phyloP scores from a whole-genome alignment of 305 asterid species.

The Salvia sclarea region DNA sequence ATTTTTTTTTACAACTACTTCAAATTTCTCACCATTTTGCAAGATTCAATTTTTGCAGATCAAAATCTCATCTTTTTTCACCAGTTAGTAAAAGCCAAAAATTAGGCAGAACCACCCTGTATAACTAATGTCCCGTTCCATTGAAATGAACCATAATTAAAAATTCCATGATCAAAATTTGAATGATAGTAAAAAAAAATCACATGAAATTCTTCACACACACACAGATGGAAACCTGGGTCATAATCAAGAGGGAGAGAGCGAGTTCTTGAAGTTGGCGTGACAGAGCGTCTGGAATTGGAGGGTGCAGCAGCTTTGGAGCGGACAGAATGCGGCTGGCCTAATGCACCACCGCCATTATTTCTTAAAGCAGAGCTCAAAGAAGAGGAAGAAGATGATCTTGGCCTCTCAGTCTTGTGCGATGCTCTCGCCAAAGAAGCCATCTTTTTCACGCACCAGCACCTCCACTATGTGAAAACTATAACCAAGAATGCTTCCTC shows the following conservation, averaged over 20 bases:
- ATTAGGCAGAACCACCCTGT: background rate
- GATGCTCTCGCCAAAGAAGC: slow-evolving; percentile 42
- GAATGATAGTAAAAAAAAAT: slow-evolving; percentile 13
- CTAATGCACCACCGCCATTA: slow-evolving; percentile 38
- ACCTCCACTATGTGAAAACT: slow-evolving; percentile 19
- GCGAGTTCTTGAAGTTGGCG: slow-evolving; percentile 75
- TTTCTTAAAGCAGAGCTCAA: slow-evolving; percentile 31
- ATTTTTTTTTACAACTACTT: background rate
- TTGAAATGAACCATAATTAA: slow-evolving; percentile 19
- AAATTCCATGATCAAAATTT: slow-evolving; percentile 18
- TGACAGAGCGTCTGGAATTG: slow-evolving; percentile 67
- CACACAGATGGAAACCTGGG: slow-evolving; percentile 52
- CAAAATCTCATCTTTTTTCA: slow-evolving; percentile 27
- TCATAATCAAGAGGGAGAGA: slow-evolving; percentile 46
- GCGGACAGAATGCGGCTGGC: slow-evolving; percentile 39
- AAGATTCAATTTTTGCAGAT: slow-evolving; percentile 11
- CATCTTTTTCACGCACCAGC: slow-evolving; percentile 35
- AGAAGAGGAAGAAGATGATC: slow-evolving; percentile 18
- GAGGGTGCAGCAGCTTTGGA: slow-evolving; percentile 37
- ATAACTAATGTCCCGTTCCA: background rate
- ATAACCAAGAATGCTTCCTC: background rate
- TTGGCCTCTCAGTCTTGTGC: slow-evolving; percentile 36
- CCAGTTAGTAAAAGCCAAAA: slow-evolving; percentile 8
- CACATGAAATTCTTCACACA: background rate
- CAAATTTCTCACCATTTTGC: background rate